phyloP scores from a whole-genome alignment of 257 asterid species.

The Galeopsis tetrahit region DNA sequence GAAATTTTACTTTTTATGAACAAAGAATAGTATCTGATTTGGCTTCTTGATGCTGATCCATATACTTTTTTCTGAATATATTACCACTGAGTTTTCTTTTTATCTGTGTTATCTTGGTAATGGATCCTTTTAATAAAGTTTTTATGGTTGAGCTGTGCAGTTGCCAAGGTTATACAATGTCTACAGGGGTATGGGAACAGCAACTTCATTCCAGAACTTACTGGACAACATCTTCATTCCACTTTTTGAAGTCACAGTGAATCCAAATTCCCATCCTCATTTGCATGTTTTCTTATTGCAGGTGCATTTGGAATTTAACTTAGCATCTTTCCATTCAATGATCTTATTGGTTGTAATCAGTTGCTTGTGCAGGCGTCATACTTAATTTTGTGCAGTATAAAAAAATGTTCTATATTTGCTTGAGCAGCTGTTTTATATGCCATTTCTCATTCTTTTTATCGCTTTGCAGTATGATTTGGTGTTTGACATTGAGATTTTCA shows the following conservation, averaged over 20 bases:
- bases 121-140: slow-evolving; percentile 25
- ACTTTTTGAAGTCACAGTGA: slow-evolving; percentile 87
- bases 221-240: slow-evolving; percentile 90
- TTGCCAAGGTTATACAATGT: slow-evolving; percentile 89
- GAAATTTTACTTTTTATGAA: neutral
- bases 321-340: slow-evolving; percentile 5
- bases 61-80: neutral
- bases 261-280: slow-evolving; percentile 94
- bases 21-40: slow-evolving; percentile 17
- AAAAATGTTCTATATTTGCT: neutral
- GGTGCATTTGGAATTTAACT: slow-evolving; percentile 45
- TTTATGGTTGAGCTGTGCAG: slow-evolving; percentile 59
- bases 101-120: slow-evolving; percentile 27
- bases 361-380: slow-evolving; percentile 29
- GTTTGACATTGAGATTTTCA: neutral
- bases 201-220: slow-evolving; percentile 87
- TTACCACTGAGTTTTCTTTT: slow-evolving; percentile 25
- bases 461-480: slow-evolving; percentile 21
- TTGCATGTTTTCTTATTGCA: slow-evolving; percentile 84
- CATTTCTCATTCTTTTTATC: neutral
- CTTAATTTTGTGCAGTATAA: slow-evolving; percentile 25
- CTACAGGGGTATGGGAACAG: slow-evolving; percentile 94
- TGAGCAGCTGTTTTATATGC: neutral
- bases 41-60: slow-evolving; percentile 16
- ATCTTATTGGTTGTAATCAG: slow-evolving; percentile 24